phyloP scores from a whole-genome alignment of 2,329 filamentous ascomycete species.

The Claviceps fusiformis region DNA sequence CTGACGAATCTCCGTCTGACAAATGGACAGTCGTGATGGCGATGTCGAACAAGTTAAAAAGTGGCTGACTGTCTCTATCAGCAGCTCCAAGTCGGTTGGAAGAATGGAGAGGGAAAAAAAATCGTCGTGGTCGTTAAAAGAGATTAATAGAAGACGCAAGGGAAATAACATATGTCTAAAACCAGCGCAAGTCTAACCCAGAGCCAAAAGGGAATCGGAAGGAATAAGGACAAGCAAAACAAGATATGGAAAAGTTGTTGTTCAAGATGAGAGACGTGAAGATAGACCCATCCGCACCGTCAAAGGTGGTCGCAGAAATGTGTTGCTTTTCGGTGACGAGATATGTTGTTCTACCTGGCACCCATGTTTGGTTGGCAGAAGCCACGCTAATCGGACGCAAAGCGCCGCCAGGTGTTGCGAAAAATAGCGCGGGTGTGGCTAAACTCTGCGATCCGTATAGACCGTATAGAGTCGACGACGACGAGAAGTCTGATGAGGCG shows the following conservation, averaged over 20 bases:
- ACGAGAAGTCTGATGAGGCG: slow-evolving; percentile 1
- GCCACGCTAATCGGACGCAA: background rate
- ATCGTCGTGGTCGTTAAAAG: slow-evolving; percentile 5
- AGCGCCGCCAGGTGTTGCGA: slow-evolving; percentile 1
- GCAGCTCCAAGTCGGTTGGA: slow-evolving; percentile 9
- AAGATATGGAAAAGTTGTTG: background rate
- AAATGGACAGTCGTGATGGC: background rate
- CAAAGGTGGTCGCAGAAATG: slow-evolving; percentile 3
- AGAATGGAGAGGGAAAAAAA: slow-evolving; percentile 8
- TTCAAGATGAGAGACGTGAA: background rate
- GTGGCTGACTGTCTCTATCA: slow-evolving; percentile 3
- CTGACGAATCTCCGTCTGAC: background rate
- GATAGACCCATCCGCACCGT: slow-evolving; percentile 15
- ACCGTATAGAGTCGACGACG: slow-evolving; percentile 1
- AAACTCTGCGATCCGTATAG: background rate
- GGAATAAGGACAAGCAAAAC: slow-evolving; percentile 11
- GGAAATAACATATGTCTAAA: slow-evolving; percentile 21
- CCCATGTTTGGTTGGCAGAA: slow-evolving; percentile 9
- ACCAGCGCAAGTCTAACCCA: slow-evolving; percentile 25
- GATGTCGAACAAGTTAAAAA: background rate
- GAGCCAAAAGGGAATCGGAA: slow-evolving; percentile 15
- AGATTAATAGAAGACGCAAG: slow-evolving; percentile 9
- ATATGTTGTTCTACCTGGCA: slow-evolving; percentile 8
- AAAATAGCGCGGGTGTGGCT: slow-evolving; percentile 4
- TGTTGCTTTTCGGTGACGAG: slow-evolving; percentile 5